phyloP scores from a whole-genome alignment of 768 basidiomycete genomes.

The Mycena kentingensis region DNA sequence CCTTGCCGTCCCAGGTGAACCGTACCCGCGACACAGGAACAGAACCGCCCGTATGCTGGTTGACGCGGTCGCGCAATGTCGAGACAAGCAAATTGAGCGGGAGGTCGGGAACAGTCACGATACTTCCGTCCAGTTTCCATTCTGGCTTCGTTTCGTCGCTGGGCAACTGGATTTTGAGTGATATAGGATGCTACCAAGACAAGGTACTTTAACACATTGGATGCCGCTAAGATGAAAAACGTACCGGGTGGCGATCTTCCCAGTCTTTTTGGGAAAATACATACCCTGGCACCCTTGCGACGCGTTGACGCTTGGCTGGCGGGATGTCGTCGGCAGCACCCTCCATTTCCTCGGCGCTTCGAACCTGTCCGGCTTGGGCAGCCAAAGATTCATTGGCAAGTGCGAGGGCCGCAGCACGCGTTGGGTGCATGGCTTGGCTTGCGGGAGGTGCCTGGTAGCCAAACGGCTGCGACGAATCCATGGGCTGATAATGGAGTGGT shows the following conservation, averaged over 20 bases:
- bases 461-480: slow-evolving; percentile 75
- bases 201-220: slow-evolving; percentile 4
- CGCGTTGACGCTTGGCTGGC: slow-evolving; percentile 84
- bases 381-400: slow-evolving; percentile 48
- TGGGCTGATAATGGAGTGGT: slow-evolving; percentile 82
- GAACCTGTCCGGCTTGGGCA: slow-evolving; percentile 69
- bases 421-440: slow-evolving; percentile 59
- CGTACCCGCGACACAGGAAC: slow-evolving; percentile 80
- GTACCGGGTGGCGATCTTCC: slow-evolving; percentile 84
- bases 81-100: slow-evolving; percentile 85
- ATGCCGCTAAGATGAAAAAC: slow-evolving; percentile 24
- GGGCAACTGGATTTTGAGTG: slow-evolving; percentile 82
- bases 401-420: slow-evolving; percentile 62
- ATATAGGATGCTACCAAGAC: slow-evolving; percentile 71
- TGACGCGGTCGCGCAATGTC: slow-evolving; percentile 86
- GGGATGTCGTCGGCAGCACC: slow-evolving; percentile 64
- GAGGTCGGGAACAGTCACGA: slow-evolving; percentile 78
- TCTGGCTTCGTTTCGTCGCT: slow-evolving; percentile 81
- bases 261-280: slow-evolving; percentile 88
- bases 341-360: slow-evolving; percentile 82
- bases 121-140: slow-evolving; percentile 86
- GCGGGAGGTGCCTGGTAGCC: slow-evolving; percentile 71
- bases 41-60: slow-evolving; percentile 75
- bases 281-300: slow-evolving; percentile 83
- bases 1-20: slow-evolving; percentile 77